These are phyloP conservation scores for Haplosporangium sp. DNA, from an alignment of 371 early-diverging fungal genomes.

Conservation along the genomic window DNA sequence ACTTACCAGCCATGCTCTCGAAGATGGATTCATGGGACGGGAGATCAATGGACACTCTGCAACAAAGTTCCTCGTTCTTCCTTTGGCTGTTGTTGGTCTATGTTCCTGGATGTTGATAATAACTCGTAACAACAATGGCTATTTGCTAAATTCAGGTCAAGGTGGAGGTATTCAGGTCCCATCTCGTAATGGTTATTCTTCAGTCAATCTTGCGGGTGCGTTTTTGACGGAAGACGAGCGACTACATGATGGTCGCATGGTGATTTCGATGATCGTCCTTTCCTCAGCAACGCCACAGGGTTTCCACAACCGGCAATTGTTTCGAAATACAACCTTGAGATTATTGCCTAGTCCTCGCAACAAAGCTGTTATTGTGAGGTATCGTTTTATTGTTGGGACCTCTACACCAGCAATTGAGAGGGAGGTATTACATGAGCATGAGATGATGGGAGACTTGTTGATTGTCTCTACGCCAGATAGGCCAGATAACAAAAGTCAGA, in stretches of 20 bases:
- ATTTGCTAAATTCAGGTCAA: background rate
- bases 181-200: constrained; percentile 42
- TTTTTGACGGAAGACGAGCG: constrained; percentile 24
- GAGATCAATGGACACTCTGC: constrained; percentile 62
- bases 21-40: constrained; percentile 57
- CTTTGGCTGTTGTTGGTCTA: constrained; percentile 59
- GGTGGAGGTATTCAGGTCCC: constrained; percentile 50
- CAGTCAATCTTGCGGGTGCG: constrained; percentile 43
- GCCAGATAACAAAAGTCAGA: constrained; percentile 63
- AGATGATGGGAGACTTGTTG: constrained; percentile 59
- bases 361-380: constrained; percentile 59
- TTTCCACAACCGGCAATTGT: constrained; percentile 60
- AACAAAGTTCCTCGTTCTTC: constrained; percentile 60
- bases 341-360: constrained; percentile 62
- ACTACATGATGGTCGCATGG: constrained; percentile 32
- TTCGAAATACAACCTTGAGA: constrained; percentile 68
- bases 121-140: constrained; percentile 31
- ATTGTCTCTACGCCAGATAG: constrained; percentile 63
- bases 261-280: constrained; percentile 62
- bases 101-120: constrained; percentile 57
- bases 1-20: constrained; percentile 58
- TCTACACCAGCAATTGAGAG: constrained; percentile 53
- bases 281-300: constrained; percentile 71
- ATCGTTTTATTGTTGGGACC: constrained; percentile 67
- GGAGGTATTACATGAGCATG: constrained; percentile 59